Percentiles rank a stretch among this genome's conserved stretches.
phyloP scores from a whole-genome alignment of 306 rosid genomes.

The Vicia villosa region DNA sequence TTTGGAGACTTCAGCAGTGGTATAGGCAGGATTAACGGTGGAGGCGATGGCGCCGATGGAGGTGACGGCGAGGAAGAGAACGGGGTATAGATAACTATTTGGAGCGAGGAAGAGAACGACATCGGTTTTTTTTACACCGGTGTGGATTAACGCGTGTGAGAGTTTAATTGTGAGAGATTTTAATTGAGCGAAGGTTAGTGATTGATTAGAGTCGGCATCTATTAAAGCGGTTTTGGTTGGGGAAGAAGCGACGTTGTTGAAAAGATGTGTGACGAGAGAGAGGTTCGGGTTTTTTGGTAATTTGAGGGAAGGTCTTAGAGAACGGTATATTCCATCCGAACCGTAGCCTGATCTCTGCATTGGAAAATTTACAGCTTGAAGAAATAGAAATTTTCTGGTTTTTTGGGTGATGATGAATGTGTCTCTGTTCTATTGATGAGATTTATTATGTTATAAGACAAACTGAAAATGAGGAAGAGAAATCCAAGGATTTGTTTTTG shows the following conservation, averaged over 20 bases:
- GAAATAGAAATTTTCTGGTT: neutral
- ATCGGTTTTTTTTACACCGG: slow-evolving; percentile 70
- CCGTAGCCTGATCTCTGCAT: slow-evolving; percentile 87
- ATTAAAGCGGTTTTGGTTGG: slow-evolving; percentile 68
- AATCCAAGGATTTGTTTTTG: neutral
- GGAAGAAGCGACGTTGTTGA: slow-evolving; percentile 51
- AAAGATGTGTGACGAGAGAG: slow-evolving; percentile 64
- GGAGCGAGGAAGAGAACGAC: slow-evolving; percentile 84
- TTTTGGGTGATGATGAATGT: neutral
- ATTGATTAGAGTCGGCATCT: slow-evolving; percentile 57
- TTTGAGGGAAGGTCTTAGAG: slow-evolving; percentile 59
- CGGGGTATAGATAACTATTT: slow-evolving; percentile 56
- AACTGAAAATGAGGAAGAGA: neutral
- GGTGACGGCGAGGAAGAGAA: slow-evolving; percentile 58
- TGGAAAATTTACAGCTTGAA: neutral
- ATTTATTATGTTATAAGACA: neutral
- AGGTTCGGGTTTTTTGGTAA: slow-evolving; percentile 55
- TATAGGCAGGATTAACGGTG: slow-evolving; percentile 75
- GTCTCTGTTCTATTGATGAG: neutral
- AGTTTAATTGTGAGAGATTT: slow-evolving; percentile 49
- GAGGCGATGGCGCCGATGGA: slow-evolving; percentile 75
- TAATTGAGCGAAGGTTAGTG: slow-evolving; percentile 52
- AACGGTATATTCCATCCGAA: slow-evolving; percentile 77
- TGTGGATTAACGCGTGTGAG: slow-evolving; percentile 54
- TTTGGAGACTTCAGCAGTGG: slow-evolving; percentile 62